These are phyloP conservation scores for Candida awuae DNA, from an alignment of 805 yeast genomes.

Conservation along the genomic window DNA sequence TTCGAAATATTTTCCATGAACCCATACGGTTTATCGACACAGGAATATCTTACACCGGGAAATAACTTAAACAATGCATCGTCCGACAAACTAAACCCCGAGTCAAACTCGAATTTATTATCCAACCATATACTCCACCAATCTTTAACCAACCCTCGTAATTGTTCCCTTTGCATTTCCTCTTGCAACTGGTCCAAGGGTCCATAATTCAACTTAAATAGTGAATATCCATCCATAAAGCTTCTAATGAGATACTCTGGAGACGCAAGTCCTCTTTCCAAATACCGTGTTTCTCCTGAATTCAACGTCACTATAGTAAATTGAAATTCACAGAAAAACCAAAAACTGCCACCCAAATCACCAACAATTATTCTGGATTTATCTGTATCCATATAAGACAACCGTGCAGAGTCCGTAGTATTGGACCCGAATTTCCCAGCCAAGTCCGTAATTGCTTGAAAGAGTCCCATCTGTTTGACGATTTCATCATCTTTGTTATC, in stretches of 20 bases:
- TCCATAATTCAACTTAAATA: slow-evolving; percentile 30
- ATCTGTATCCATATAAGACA: slow-evolving; percentile 26
- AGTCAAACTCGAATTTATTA: slow-evolving; percentile 21
- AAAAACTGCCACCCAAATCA: slow-evolving; percentile 14
- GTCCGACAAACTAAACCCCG: slow-evolving; percentile 22
- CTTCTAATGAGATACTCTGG: slow-evolving; percentile 28
- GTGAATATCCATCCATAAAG: slow-evolving; percentile 25
- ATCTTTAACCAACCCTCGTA: slow-evolving; percentile 6
- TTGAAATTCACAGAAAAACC: slow-evolving; percentile 27
- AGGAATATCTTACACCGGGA: slow-evolving; percentile 25
- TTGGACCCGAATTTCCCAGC: slow-evolving; percentile 18
- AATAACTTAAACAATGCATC: slow-evolving; percentile 30
- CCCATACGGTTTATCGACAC: slow-evolving; percentile 24
- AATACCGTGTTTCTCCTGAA: slow-evolving; percentile 9
- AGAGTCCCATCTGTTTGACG: slow-evolving; percentile 18
- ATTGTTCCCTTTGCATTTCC: slow-evolving; percentile 1
- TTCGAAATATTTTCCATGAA: slow-evolving; percentile 23
- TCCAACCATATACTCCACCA: slow-evolving; percentile 36
- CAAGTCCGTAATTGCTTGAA: slow-evolving; percentile 24
- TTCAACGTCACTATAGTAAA: slow-evolving; percentile 8
- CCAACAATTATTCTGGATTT: slow-evolving; percentile 27
- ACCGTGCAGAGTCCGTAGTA: background rate
- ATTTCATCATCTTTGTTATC: slow-evolving; percentile 4
- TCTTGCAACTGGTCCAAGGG: slow-evolving; percentile 12
- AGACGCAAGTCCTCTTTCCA: slow-evolving; percentile 24